Base-by-base conservation (phyloP, 805 yeast species). In the Saturnispora dispora region DNA sequence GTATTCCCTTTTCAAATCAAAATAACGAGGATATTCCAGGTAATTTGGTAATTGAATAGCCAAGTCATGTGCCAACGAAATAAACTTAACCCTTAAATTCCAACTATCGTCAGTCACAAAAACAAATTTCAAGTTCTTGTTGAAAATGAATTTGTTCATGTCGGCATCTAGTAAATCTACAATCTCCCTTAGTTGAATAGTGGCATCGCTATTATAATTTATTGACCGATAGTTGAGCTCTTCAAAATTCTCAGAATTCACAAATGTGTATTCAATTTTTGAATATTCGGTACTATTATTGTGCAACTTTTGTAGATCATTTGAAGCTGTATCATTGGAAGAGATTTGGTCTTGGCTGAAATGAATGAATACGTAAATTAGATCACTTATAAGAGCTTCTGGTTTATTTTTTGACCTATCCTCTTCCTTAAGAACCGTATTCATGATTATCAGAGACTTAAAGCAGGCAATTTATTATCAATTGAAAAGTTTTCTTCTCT, bases 61-160 rank as follows among this genome's bases (percentile, higher is more conserved):
- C 62, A 84, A 80, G 62, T 87, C 95, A 40, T 88, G 73, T 7
- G 95, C 87, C 63, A 88, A 95, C 46, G 95, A 75, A 11, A 85
- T 84, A 35, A 90, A 68, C 60, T 83, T 84, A 46, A 90, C 90
- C 53, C 89, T 75, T 46, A 89, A 69, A 59, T 83, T 83, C 83
- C 84, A 81, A 15, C 77, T 70, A 60, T 81, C 79, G 54, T 79
- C 71, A 0, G 88, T 75, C 46, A 88, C 82, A 57, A 88, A 78
- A 3, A 81, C 71, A 63, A 86, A 83, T 39, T 81, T 23, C n/a
- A 11, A n/a, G 32, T 30, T 36, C 20, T 32, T 11, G 17, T 37
- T 18, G 7, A 25, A 27, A 17, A 46, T 37, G 8, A n/a, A 36
- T 10, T 25, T 15, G 30, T 27, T 36, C 42, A 36, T 23, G 36